phyloP scores from a whole-genome alignment of 345 rosid genomes.

The Eucalyptus tenuipes region DNA sequence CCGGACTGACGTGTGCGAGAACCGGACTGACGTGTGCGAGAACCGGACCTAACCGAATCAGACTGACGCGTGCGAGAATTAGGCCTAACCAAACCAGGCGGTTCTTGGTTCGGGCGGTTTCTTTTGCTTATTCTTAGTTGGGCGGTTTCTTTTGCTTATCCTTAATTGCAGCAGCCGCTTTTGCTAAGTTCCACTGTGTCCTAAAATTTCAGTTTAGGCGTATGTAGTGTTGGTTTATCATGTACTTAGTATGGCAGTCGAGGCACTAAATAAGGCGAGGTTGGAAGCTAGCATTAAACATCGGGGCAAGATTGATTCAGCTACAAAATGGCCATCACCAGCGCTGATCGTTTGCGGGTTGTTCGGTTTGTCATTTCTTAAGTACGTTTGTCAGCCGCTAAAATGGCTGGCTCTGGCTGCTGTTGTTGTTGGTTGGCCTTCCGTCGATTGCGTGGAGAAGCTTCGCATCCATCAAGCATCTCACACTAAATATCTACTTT shows the following conservation, averaged over 20 bases:
- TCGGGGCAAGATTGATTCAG: conserved; percentile 24
- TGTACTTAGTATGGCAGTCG: conserved; percentile 17
- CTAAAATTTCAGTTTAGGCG: not conserved
- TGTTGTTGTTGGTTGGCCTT: conserved; percentile 43
- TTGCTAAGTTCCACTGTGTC: not conserved
- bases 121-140: too few species aligned
- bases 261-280: conserved; percentile 60
- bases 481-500: conserved; percentile 38
- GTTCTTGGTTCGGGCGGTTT: too few species aligned
- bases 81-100: too few species aligned
- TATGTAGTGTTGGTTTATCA: not conserved
- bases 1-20: too few species aligned
- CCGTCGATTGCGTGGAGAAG: conserved; percentile 36
- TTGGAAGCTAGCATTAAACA: conserved; percentile 59
- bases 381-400: conserved; percentile 39
- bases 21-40: too few species aligned
- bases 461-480: conserved; percentile 23
- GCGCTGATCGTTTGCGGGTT: conserved; percentile 42
- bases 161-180: not conserved
- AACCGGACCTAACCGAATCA: too few species aligned
- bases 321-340: conserved; percentile 74
- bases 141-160: too few species aligned
- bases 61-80: too few species aligned
- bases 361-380: conserved; percentile 34
- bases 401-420: conserved; percentile 64